Percentiles rank a stretch among this genome's conserved stretches.
Evolutionary conservation across 352 stramenopile species (phyloP).

Genomic region (Phytophthora sp.): DNA sequence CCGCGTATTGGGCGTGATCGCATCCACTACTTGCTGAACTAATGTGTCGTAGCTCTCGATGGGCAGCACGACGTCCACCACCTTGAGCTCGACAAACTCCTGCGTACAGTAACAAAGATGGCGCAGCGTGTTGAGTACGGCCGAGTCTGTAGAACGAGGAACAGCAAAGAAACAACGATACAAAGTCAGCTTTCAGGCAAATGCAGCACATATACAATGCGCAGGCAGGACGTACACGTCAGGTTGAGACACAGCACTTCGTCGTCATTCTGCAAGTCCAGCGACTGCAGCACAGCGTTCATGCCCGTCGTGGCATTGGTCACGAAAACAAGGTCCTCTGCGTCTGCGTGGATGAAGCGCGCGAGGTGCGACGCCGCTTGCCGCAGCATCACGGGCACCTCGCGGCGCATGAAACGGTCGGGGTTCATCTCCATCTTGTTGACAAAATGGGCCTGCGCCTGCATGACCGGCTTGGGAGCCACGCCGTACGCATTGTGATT

Average conservation of each 20-base stretch:
- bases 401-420: conserved; percentile 82
- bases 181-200: not conserved
- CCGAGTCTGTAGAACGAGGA: conserved; percentile 54
- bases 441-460: conserved; percentile 84
- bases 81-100: conserved; percentile 89
- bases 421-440: conserved; percentile 90
- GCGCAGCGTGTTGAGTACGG: conserved; percentile 82
- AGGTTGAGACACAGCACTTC: conserved; percentile 89
- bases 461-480: conserved; percentile 74
- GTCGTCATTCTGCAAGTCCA: conserved; percentile 87
- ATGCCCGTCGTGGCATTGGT: conserved; percentile 87
- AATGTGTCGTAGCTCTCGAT: conserved; percentile 74
- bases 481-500: conserved; percentile 88
- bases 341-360: conserved; percentile 69
- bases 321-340: conserved; percentile 86
- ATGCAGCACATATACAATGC: not conserved
- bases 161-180: conserved; percentile 8
- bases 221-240: conserved; percentile 61
- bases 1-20: conserved; percentile 85
- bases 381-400: conserved; percentile 65
- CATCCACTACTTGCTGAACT: conserved; percentile 69
- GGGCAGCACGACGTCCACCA: conserved; percentile 79
- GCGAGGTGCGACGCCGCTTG: conserved; percentile 70
- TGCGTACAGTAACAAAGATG: conserved; percentile 88
- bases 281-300: conserved; percentile 83